These are phyloP conservation scores for Cordyceps tenuipes DNA, from an alignment of 2,329 filamentous ascomycete genomes.

Conservation along the genomic window DNA sequence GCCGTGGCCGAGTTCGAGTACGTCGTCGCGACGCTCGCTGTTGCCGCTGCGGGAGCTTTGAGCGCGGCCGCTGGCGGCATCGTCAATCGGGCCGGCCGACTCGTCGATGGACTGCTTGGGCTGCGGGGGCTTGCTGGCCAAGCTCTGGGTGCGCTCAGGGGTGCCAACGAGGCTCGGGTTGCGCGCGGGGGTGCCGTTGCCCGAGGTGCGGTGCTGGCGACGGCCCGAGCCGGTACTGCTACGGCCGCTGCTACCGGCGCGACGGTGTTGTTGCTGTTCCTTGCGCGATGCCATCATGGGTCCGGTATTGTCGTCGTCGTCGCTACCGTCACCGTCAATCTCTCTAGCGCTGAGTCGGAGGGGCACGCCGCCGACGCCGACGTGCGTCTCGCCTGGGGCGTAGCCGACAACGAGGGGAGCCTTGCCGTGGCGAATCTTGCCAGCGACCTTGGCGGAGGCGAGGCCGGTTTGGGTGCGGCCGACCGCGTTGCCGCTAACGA, in stretches of 20 bases:
- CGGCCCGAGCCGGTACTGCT: slow-evolving; percentile 55
- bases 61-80: slow-evolving; percentile 38
- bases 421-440: slow-evolving; percentile 84
- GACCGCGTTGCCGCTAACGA: slow-evolving; percentile 50
- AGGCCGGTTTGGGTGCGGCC: slow-evolving; percentile 56
- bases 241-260: slow-evolving; percentile 67
- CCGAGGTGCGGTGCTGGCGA: slow-evolving; percentile 43
- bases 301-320: slow-evolving; percentile 52
- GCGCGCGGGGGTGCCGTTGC: slow-evolving; percentile 29
- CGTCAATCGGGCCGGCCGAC: slow-evolving; percentile 24
- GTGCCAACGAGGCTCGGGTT: slow-evolving; percentile 48
- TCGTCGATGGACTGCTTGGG: slow-evolving; percentile 25
- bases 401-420: slow-evolving; percentile 71
- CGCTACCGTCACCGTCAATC: slow-evolving; percentile 79
- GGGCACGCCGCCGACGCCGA: slow-evolving; percentile 70
- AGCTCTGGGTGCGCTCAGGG: slow-evolving; percentile 45
- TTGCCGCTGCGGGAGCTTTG: slow-evolving; percentile 47
- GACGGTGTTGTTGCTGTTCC: slow-evolving; percentile 43
- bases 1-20: slow-evolving; percentile 45
- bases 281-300: slow-evolving; percentile 36
- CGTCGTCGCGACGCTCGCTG: slow-evolving; percentile 53
- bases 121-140: slow-evolving; percentile 28
- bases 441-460: slow-evolving; percentile 57
- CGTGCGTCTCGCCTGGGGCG: slow-evolving; percentile 67
- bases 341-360: slow-evolving; percentile 91